These are phyloP conservation scores for Phytopythium mirpurense DNA, from an alignment of 352 stramenopile species.

Conservation along the genomic window DNA sequence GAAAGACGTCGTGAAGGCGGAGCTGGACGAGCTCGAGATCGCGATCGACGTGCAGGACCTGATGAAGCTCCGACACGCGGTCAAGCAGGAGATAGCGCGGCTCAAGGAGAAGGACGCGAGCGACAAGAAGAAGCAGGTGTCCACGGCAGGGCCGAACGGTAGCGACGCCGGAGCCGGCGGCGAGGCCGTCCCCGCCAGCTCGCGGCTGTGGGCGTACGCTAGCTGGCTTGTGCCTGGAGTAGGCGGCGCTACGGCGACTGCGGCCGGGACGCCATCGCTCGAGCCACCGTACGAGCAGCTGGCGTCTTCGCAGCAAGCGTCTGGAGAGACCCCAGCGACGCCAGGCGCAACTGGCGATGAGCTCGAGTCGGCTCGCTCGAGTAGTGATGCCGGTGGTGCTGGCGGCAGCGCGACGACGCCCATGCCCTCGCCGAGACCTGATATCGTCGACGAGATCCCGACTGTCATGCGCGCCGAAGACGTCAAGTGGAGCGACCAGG, in stretches of 20 bases:
- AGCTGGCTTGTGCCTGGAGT: conserved; percentile 43
- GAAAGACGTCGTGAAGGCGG: conserved; percentile 38
- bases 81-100: conserved; percentile 40
- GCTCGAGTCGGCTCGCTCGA: background rate
- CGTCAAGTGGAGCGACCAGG: conserved; percentile 80
- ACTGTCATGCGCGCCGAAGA: conserved; percentile 29
- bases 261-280: background rate
- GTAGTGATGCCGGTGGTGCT: background rate
- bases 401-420: background rate
- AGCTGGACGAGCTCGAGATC: conserved; percentile 68
- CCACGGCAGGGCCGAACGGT: background rate
- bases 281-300: background rate
- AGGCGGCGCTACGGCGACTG: conserved; percentile 6
- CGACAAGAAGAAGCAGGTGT: conserved; percentile 24
- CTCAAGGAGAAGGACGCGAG: conserved; percentile 28
- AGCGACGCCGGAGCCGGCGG: conserved; percentile 4
- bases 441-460: background rate
- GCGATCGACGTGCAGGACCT: conserved; percentile 68
- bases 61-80: conserved; percentile 44
- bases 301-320: background rate
- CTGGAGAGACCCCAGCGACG: background rate
- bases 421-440: background rate
- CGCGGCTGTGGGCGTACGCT: conserved; percentile 66
- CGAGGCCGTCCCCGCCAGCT: conserved; percentile 23
- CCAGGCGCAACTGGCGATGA: background rate